These are phyloP conservation scores for Sarocladium strictum DNA, from an alignment of 2,329 filamentous ascomycete genomes.

Conservation along the genomic window DNA sequence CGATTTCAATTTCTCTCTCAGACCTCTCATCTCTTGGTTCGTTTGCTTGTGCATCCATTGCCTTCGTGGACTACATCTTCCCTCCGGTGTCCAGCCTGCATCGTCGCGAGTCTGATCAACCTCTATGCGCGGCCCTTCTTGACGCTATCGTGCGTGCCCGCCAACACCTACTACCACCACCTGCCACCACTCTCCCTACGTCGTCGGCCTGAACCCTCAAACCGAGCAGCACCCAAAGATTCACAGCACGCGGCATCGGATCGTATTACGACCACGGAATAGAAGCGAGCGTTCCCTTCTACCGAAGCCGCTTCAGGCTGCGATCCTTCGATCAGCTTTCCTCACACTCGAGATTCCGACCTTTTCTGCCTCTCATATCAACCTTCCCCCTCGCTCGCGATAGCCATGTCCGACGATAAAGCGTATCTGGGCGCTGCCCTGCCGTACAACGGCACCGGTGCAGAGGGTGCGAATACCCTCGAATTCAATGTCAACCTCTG, in stretches of 20 bases:
- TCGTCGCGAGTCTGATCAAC: no score
- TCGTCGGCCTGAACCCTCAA: no score
- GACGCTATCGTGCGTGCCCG: background rate
- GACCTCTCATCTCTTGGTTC: background rate
- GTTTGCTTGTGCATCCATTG: background rate
- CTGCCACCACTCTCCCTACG: no score
- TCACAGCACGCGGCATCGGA: background rate
- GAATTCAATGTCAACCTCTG: slow-evolving; percentile 68
- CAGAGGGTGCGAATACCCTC: slow-evolving; percentile 62
- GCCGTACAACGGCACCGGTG: slow-evolving; percentile 58
- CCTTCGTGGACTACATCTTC: background rate
- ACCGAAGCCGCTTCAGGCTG: background rate
- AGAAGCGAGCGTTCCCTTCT: background rate
- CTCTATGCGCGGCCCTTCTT: background rate
- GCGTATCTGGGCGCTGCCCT: slow-evolving; percentile 17
- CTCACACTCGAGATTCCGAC: background rate
- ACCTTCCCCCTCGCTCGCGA: background rate
- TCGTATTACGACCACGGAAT: background rate
- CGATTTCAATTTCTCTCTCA: background rate
- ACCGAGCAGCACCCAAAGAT: background rate
- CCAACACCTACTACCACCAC: no score
- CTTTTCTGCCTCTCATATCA: no score
- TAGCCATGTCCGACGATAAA: background rate
- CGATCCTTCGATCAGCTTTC: background rate
- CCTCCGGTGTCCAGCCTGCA: no score